Evolutionary conservation across 2,329 filamentous ascomycete genomes (phyloP).

Genomic region (Verticillium albo-atrum): DNA sequence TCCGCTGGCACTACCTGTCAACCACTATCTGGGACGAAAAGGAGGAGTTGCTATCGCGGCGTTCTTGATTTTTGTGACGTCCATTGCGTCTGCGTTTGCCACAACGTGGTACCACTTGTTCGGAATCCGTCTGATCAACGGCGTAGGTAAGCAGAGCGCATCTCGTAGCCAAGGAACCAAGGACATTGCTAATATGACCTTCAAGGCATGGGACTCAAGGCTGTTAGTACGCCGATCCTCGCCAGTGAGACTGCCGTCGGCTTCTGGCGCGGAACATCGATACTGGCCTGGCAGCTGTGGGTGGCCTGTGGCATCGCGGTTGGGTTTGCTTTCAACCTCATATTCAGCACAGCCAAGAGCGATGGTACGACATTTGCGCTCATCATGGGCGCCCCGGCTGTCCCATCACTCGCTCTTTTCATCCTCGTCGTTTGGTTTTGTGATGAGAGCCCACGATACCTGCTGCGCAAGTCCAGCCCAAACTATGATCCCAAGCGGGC

Average conservation of each 20-base stretch:
- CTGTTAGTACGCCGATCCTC: constrained; percentile 41
- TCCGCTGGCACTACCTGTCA: constrained; percentile 33
- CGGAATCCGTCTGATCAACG: constrained; percentile 30
- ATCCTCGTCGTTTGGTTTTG: constrained; percentile 27
- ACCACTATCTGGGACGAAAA: constrained; percentile 33
- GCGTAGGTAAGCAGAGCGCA: constrained; percentile 26
- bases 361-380: constrained; percentile 15
- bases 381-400: constrained; percentile 29
- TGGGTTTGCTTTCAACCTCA: constrained; percentile 29
- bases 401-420: constrained; percentile 28
- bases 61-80: constrained; percentile 32
- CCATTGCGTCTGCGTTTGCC: constrained; percentile 29
- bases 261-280: constrained; percentile 42
- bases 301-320: constrained; percentile 32
- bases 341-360: constrained; percentile 22
- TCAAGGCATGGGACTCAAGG: constrained; percentile 43
- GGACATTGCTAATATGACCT: background rate
- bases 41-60: constrained; percentile 35
- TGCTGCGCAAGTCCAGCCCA: constrained; percentile 28
- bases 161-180: background rate
- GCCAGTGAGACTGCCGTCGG: constrained; percentile 41
- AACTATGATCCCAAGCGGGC: constrained; percentile 28
- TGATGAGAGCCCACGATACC: constrained; percentile 34
- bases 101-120: constrained; percentile 26
- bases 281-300: constrained; percentile 43